Conservation (phyloP, 106 monocot genomes). For the Amphibolis antarctica region DNA sequence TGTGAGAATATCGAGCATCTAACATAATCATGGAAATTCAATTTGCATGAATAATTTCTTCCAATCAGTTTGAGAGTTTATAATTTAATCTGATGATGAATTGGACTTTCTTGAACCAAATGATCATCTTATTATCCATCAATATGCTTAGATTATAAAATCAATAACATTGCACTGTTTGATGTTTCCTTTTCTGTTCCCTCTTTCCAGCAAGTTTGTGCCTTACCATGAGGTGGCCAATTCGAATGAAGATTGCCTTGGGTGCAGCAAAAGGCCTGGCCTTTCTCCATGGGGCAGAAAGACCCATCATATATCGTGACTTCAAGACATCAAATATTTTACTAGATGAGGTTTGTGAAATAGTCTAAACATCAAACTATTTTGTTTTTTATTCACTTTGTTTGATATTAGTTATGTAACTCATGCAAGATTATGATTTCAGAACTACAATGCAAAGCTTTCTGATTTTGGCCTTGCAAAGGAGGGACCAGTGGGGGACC, state of each 20-base stretch:
- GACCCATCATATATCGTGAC: constrained; percentile 59
- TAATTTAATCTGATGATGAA: no score
- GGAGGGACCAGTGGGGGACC: constrained; percentile 73
- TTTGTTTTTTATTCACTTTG: neutral
- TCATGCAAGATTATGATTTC: constrained; percentile 3
- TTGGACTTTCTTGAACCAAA: no score
- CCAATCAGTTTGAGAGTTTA: no score
- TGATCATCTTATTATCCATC: no score
- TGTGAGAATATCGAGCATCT: no score
- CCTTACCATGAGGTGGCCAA: constrained; percentile 39
- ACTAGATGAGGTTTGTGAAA: constrained; percentile 33
- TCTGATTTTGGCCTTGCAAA: constrained; percentile 87
- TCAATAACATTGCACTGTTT: neutral
- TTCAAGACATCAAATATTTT: constrained; percentile 65
- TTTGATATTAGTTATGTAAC: constrained; percentile 1
- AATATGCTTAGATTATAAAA: no score
- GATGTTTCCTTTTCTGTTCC: neutral
- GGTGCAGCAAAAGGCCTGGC: constrained; percentile 57
- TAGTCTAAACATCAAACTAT: neutral
- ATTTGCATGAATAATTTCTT: no score
- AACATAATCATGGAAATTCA: no score
- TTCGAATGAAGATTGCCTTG: constrained; percentile 50
- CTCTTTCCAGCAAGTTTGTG: neutral
- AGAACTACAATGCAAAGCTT: constrained; percentile 75
- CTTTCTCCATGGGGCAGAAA: constrained; percentile 58